phyloP scores from a whole-genome alignment of 768 basidiomycete genomes.

The Ramaria sp. region DNA sequence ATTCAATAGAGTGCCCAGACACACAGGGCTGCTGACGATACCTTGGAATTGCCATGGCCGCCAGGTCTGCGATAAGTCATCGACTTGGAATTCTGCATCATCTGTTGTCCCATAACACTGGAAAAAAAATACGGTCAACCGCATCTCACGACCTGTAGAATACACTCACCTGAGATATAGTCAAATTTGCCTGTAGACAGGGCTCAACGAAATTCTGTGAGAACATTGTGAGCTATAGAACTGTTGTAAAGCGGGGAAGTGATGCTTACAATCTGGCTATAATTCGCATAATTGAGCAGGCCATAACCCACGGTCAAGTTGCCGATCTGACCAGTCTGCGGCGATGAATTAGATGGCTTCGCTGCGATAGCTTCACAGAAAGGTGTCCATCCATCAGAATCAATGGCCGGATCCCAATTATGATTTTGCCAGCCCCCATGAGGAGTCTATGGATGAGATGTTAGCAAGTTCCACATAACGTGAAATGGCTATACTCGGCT shows the following conservation, averaged over 20 bases:
- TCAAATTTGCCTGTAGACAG: neutral
- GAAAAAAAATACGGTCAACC: neutral
- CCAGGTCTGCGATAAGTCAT: conserved; percentile 65
- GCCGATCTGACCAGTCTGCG: conserved; percentile 13
- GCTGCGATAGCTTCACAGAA: conserved; percentile 4
- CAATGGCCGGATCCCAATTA: conserved; percentile 65
- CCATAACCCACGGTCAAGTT: conserved; percentile 44
- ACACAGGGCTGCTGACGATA: neutral
- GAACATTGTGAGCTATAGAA: neutral
- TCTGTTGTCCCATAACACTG: conserved; percentile 86
- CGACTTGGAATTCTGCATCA: conserved; percentile 50
- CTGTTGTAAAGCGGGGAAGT: neutral
- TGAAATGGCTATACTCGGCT: conserved; percentile 21
- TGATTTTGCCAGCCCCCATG: conserved; percentile 72
- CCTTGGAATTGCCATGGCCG: conserved; percentile 76
- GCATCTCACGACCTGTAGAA: neutral
- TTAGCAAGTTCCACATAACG: too few species aligned
- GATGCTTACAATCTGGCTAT: conserved; percentile 51
- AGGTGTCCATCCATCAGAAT: neutral
- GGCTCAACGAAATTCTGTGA: neutral
- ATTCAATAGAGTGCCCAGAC: neutral
- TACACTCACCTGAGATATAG: neutral
- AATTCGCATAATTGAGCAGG: conserved; percentile 64
- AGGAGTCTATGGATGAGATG: conserved; percentile 43
- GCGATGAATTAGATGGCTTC: conserved; percentile 1